phyloP scores from a whole-genome alignment of 345 rosid species.

The Cardamine occulta region DNA sequence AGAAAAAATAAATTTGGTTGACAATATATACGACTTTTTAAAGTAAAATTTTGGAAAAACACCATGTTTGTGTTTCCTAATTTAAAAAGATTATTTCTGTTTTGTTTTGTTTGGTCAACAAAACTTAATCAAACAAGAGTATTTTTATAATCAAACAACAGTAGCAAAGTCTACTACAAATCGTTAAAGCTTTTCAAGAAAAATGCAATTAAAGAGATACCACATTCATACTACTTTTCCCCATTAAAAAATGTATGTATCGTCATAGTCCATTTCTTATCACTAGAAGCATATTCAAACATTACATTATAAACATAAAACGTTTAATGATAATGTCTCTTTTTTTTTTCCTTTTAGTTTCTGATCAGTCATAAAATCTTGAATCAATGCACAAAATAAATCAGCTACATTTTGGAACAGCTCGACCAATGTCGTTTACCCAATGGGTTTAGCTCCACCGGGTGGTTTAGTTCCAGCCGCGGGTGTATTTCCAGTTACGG shows the following conservation, averaged over 20 bases:
- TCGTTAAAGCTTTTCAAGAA: not conserved
- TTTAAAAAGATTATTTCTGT: no score
- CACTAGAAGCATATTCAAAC: slow-evolving; percentile 2
- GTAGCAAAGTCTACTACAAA: slow-evolving; percentile 2
- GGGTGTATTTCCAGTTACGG: not conserved
- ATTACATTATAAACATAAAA: not conserved
- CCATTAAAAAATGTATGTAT: not conserved
- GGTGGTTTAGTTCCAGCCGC: not conserved
- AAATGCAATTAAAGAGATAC: slow-evolving; percentile 10
- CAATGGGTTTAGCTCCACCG: not conserved
- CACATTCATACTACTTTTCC: not conserved
- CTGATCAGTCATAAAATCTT: not conserved
- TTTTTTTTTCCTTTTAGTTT: slow-evolving; percentile 2
- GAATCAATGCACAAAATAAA: not conserved
- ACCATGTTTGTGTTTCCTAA: no score
- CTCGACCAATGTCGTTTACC: not conserved
- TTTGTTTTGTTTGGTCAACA: no score
- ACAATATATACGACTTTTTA: no score
- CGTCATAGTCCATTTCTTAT: not conserved
- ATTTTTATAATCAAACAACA: not conserved
- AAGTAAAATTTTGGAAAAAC: no score
- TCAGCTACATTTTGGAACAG: not conserved
- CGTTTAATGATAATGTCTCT: not conserved
- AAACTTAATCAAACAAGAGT: not conserved
- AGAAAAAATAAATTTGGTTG: no score